Evolutionary conservation across 2,329 filamentous ascomycete genomes (phyloP).

Genomic region (Fusarium poae): DNA sequence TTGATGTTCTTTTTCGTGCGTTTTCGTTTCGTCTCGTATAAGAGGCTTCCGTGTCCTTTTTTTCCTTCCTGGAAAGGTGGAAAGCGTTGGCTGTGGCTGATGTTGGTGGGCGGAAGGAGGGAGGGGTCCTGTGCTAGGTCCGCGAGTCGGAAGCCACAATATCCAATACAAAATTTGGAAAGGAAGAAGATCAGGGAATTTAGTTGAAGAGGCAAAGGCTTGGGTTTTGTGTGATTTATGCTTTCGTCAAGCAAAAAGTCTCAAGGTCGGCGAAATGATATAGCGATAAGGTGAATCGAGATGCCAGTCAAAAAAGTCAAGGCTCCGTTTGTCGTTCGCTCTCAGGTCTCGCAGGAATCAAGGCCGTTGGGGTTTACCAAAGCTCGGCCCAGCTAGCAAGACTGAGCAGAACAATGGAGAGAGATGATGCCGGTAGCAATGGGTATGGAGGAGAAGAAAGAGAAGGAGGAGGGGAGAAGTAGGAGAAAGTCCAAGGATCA

Average conservation of each 20-base stretch:
- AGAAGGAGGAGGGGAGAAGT: constrained; percentile 19
- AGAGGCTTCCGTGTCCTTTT: constrained; percentile 32
- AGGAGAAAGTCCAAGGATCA: constrained; percentile 32
- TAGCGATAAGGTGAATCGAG: constrained; percentile 29
- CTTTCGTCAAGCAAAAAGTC: constrained; percentile 4
- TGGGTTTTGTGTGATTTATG: not conserved
- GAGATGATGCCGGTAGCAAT: constrained; percentile 9
- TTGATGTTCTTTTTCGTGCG: constrained; percentile 16
- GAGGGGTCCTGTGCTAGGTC: constrained; percentile 32
- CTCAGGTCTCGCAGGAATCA: constrained; percentile 13
- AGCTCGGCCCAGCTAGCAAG: constrained; percentile 13
- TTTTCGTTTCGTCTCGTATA: constrained; percentile 25
- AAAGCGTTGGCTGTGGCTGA: constrained; percentile 33
- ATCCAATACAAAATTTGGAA: constrained; percentile 11
- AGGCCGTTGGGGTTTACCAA: constrained; percentile 15
- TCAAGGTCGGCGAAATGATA: constrained; percentile 18
- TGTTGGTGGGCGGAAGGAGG: constrained; percentile 24
- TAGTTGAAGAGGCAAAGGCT: constrained; percentile 2
- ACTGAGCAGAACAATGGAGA: constrained; percentile 6
- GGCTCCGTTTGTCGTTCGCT: constrained; percentile 20
- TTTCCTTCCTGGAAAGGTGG: constrained; percentile 6
- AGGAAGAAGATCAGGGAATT: constrained; percentile 17
- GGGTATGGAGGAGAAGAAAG: constrained; percentile 10
- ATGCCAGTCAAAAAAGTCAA: constrained; percentile 21
- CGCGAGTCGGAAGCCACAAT: constrained; percentile 38